Conservation (phyloP, 306 rosid genomes). For the Calophaca sinica region DNA sequence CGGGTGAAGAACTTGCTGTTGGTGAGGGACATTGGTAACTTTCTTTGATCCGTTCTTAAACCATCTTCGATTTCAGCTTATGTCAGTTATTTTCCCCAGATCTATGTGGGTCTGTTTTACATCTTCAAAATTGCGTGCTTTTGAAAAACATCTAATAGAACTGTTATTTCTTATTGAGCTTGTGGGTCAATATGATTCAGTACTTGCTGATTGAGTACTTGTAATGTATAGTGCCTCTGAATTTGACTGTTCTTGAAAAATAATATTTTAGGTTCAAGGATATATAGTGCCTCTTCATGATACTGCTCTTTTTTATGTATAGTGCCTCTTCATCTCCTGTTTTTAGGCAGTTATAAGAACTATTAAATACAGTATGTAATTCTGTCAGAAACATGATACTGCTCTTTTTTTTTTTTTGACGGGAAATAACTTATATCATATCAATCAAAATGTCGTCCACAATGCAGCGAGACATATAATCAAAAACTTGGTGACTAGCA, state of each 20-base stretch:
- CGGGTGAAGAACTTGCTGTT: constrained; percentile 77
- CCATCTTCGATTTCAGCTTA: constrained; percentile 31
- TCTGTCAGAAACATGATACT: neutral
- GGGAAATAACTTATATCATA: too few species aligned
- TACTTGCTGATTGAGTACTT: neutral
- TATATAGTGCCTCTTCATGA: too few species aligned
- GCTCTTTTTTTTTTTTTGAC: too few species aligned
- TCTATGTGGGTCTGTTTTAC: neutral
- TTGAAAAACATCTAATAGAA: constrained; percentile 2
- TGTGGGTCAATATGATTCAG: neutral
- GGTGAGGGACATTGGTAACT: constrained; percentile 86
- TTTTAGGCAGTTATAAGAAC: constrained; percentile 24
- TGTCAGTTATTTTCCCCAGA: neutral
- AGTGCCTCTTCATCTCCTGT: constrained; percentile 6
- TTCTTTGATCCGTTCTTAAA: constrained; percentile 21
- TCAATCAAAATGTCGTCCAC: too few species aligned
- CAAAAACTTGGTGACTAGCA: too few species aligned
- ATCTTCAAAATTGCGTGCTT: constrained; percentile 8
- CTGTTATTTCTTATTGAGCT: constrained; percentile 12
- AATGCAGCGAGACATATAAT: constrained; percentile 13
- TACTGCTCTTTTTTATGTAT: too few species aligned
- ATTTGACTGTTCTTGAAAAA: neutral
- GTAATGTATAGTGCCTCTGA: constrained; percentile 10
- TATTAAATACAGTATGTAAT: neutral
- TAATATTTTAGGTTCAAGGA: constrained; percentile 9